A percentile compares a stretch with the other conserved stretches of the same genome.
phyloP scores from a whole-genome alignment of 2,329 filamentous ascomycete species.

The Lomentospora prolificans region DNA sequence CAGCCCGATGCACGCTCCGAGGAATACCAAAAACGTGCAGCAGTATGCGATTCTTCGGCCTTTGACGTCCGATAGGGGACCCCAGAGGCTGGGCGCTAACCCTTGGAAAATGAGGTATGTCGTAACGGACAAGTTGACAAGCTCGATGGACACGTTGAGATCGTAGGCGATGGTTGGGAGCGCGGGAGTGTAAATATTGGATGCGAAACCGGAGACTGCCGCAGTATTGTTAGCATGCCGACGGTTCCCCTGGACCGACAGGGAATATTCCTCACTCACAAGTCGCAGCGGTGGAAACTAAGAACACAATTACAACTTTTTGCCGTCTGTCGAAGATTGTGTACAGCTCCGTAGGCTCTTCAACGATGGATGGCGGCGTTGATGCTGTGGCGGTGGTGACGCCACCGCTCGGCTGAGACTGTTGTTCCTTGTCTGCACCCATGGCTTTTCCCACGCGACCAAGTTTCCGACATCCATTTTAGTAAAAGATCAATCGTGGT shows the following conservation, averaged over 20 bases:
- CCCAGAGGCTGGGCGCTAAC: constrained; percentile 24
- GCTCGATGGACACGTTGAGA: constrained; percentile 20
- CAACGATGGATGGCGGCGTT: constrained; percentile 2
- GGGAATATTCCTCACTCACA: too few species aligned
- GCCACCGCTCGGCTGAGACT: not conserved
- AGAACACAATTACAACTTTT: constrained; percentile 33
- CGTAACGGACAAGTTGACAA: constrained; percentile 22
- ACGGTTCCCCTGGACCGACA: too few species aligned
- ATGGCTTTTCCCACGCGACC: not conserved
- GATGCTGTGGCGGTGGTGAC: not conserved
- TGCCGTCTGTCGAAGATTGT: constrained; percentile 41
- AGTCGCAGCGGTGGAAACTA: constrained; percentile 39
- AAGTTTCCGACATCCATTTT: too few species aligned
- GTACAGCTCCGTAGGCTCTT: constrained; percentile 24
- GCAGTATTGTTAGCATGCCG: not conserved
- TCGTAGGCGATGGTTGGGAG: constrained; percentile 18
- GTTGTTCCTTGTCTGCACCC: not conserved
- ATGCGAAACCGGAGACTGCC: constrained; percentile 10
- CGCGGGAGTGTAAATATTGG: constrained; percentile 25
- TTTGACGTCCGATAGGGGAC: constrained; percentile 22
- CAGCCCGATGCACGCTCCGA: constrained; percentile 22
- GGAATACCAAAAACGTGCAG: constrained; percentile 19
- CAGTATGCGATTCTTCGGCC: constrained; percentile 21
- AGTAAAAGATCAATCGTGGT: not conserved
- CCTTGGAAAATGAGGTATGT: constrained; percentile 23